phyloP scores from a whole-genome alignment of 768 basidiomycete genomes.

The Hydnomerulius pinastri region DNA sequence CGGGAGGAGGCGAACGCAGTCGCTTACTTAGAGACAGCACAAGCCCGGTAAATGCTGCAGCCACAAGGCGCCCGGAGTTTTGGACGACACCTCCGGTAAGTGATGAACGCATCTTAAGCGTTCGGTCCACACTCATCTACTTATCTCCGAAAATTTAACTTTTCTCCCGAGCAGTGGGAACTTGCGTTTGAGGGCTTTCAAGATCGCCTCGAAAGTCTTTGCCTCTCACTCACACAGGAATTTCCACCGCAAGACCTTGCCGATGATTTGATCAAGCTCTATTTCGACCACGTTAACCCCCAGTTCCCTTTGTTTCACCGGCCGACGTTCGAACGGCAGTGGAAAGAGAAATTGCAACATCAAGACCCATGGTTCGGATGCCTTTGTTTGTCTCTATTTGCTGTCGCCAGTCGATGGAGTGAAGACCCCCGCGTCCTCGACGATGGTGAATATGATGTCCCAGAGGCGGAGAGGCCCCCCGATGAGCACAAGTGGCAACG shows the following conservation, averaged over 20 bases:
- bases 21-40: constrained; percentile 18
- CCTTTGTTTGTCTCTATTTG: constrained; percentile 65
- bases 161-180: constrained; percentile 53
- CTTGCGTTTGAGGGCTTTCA: constrained; percentile 50
- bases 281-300: constrained; percentile 62
- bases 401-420: constrained; percentile 67
- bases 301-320: constrained; percentile 71
- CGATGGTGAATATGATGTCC: constrained; percentile 26
- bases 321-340: constrained; percentile 67
- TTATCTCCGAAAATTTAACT: background rate
- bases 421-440: constrained; percentile 59
- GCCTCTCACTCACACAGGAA: constrained; percentile 36
- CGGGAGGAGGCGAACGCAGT: constrained; percentile 16
- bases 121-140: background rate
- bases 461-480: constrained; percentile 20
- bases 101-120: constrained; percentile 2
- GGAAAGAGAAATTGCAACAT: constrained; percentile 53
- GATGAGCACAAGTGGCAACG: constrained; percentile 47
- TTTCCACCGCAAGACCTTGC: constrained; percentile 71
- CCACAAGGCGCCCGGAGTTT: constrained; percentile 46
- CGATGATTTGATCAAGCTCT: constrained; percentile 59
- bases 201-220: constrained; percentile 26
- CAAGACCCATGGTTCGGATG: constrained; percentile 60
- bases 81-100: constrained; percentile 62
- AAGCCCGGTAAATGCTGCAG: constrained; percentile 22